Conservation (phyloP, 768 basidiomycete species). For the Pleurotus ostreatus region DNA sequence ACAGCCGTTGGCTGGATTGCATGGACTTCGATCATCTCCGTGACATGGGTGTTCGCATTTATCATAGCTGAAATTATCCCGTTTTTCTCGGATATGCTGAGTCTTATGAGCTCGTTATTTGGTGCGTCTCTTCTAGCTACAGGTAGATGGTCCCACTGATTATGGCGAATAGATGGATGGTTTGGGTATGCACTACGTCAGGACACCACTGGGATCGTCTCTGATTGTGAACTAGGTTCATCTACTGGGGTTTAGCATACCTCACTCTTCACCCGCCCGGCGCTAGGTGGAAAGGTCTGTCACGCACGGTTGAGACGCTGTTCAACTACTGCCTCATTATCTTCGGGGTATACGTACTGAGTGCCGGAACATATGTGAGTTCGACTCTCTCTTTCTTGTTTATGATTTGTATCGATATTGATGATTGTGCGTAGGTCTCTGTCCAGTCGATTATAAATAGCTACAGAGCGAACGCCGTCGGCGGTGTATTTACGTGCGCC, state of each 20-base stretch:
- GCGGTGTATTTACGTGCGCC: slow-evolving; percentile 28
- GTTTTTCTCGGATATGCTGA: slow-evolving; percentile 36
- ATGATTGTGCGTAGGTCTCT: slow-evolving; percentile 21
- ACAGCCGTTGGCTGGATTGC: slow-evolving; percentile 25
- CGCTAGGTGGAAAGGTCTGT: slow-evolving; percentile 27
- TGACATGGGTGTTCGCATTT: slow-evolving; percentile 29
- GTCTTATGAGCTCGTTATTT: slow-evolving; percentile 38
- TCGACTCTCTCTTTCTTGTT: slow-evolving; percentile 11
- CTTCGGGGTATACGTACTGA: slow-evolving; percentile 32
- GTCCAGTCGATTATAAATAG: slow-evolving; percentile 31
- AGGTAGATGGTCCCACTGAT: not conserved
- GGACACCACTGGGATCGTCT: not conserved
- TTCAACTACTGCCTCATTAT: slow-evolving; percentile 33
- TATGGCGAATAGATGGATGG: slow-evolving; percentile 21
- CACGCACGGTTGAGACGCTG: slow-evolving; percentile 29
- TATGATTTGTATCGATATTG: slow-evolving; percentile 11
- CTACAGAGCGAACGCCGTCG: slow-evolving; percentile 24
- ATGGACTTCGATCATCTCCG: slow-evolving; percentile 27
- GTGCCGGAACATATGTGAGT: slow-evolving; percentile 36
- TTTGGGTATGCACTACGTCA: slow-evolving; percentile 20
- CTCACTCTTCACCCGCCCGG: slow-evolving; percentile 31
- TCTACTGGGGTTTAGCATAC: slow-evolving; percentile 43
- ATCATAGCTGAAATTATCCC: slow-evolving; percentile 30
- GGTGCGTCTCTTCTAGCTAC: slow-evolving; percentile 19
- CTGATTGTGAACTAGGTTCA: slow-evolving; percentile 23